These are phyloP conservation scores for Echinosophora koreensis DNA, from an alignment of 306 rosid genomes.

Conservation along the genomic window DNA sequence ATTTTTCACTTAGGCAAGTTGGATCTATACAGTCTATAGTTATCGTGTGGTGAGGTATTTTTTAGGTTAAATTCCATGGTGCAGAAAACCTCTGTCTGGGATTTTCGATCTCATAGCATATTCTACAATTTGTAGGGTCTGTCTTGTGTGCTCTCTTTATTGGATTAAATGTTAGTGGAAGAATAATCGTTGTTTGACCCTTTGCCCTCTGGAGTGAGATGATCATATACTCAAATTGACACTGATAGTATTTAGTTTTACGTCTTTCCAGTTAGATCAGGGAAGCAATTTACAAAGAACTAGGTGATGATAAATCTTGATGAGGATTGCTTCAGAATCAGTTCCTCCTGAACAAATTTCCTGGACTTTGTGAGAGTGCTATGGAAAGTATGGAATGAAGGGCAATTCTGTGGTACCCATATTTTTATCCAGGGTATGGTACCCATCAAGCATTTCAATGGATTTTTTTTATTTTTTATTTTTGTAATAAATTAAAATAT, in stretches of 20 bases:
- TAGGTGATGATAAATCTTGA: slow-evolving; percentile 30
- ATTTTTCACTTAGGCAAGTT: slow-evolving; percentile 13
- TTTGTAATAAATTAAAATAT: too few relatives aligned
- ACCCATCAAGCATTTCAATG: too few relatives aligned
- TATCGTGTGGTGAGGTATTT: slow-evolving; percentile 9
- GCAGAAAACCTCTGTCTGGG: not conserved
- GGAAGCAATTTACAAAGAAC: slow-evolving; percentile 18
- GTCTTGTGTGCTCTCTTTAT: slow-evolving; percentile 4
- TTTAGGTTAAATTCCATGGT: slow-evolving; percentile 6
- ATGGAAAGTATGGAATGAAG: not conserved
- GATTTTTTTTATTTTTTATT: too few relatives aligned
- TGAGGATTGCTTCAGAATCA: slow-evolving; percentile 15
- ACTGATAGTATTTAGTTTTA: not conserved
- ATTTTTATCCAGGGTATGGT: too few relatives aligned
- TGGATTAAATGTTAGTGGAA: slow-evolving; percentile 30
- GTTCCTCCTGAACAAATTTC: slow-evolving; percentile 28
- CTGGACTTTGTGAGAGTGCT: slow-evolving; percentile 16
- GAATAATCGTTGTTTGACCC: not conserved
- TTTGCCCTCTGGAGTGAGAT: slow-evolving; percentile 31
- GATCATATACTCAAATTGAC: not conserved
- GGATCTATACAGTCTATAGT: not conserved
- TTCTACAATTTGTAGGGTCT: slow-evolving; percentile 16
- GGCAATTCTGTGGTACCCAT: too few relatives aligned
- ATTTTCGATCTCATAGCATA: slow-evolving; percentile 5
- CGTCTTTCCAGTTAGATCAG: slow-evolving; percentile 19